phyloP scores from a whole-genome alignment of 108 stramenopile genomes.

The Nannochloropsis salina region DNA sequence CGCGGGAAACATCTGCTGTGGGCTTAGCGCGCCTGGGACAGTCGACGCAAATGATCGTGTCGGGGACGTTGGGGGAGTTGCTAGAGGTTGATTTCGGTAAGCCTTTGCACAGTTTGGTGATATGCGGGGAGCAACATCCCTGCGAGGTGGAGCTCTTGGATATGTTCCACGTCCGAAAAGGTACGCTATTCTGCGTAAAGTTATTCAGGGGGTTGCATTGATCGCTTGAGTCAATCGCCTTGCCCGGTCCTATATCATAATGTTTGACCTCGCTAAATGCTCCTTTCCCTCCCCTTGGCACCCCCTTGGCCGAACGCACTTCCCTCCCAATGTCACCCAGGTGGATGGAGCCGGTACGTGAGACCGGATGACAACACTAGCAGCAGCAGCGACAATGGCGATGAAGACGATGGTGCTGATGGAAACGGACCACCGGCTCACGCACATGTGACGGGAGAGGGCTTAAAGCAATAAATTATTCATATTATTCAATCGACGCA shows the following conservation, averaged over 20 bases:
- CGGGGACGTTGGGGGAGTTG: slow-evolving; percentile 81
- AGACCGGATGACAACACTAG: not conserved
- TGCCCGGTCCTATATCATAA: too few species aligned
- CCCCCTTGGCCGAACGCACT: not conserved
- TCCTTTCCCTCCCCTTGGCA: not conserved
- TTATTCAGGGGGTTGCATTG: not conserved
- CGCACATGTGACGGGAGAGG: too few species aligned
- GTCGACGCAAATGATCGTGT: slow-evolving; percentile 75
- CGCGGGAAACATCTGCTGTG: slow-evolving; percentile 53
- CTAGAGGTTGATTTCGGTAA: slow-evolving; percentile 76
- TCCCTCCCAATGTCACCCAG: not conserved
- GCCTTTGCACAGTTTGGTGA: slow-evolving; percentile 87
- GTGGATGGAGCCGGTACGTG: slow-evolving; percentile 9
- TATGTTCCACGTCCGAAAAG: not conserved
- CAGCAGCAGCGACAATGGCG: not conserved
- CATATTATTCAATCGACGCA: too few species aligned
- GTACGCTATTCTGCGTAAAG: not conserved
- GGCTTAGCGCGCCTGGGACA: slow-evolving; percentile 91
- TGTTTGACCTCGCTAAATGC: not conserved
- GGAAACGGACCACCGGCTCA: too few species aligned
- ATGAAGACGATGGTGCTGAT: not conserved
- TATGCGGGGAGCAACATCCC: slow-evolving; percentile 87
- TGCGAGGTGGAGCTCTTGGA: slow-evolving; percentile 72
- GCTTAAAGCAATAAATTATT: too few species aligned
- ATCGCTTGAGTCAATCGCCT: too few species aligned